A percentile compares a stretch with the other conserved stretches of the same genome.
Conservation (phyloP, 164 flowering plant species). For the Magnolia officinalis region DNA sequence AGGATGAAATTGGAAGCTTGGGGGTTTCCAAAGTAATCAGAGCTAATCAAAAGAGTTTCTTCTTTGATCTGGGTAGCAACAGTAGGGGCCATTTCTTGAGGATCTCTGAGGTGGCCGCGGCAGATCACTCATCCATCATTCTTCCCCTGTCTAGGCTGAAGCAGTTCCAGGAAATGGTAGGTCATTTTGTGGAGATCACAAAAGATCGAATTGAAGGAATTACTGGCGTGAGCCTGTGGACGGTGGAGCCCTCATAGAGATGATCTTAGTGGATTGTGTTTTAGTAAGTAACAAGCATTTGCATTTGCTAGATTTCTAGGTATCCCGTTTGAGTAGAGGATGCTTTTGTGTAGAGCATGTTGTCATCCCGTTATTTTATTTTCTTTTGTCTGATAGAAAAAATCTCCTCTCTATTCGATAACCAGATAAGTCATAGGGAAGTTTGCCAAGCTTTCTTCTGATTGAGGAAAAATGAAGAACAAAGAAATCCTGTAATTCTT, state of each 20-base stretch:
- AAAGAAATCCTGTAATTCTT: background rate
- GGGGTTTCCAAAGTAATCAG: constrained; percentile 82
- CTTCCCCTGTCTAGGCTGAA: constrained; percentile 84
- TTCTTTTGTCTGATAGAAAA: background rate
- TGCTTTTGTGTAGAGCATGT: background rate
- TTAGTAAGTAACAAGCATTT: background rate
- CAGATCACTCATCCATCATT: constrained; percentile 90
- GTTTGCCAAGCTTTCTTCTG: constrained; percentile 5
- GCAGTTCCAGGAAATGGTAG: constrained; percentile 81
- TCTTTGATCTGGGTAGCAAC: constrained; percentile 95
- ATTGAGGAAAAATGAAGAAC: background rate
- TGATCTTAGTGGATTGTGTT: constrained; percentile 24
- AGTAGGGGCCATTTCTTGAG: constrained; percentile 86
- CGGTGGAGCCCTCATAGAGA: constrained; percentile 77
- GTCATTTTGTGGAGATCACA: constrained; percentile 86
- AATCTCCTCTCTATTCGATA: background rate
- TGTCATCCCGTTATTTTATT: background rate
- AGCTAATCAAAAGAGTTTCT: constrained; percentile 91
- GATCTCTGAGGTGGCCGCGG: constrained; percentile 92
- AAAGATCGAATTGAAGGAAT: constrained; percentile 81
- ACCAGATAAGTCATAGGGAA: background rate
- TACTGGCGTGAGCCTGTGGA: constrained; percentile 74
- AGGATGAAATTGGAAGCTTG: constrained; percentile 58
- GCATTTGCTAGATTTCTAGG: background rate
- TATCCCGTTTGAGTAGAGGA: background rate